phyloP scores from a whole-genome alignment of 2,329 filamentous ascomycete genomes.

The Colletotrichum sp. region DNA sequence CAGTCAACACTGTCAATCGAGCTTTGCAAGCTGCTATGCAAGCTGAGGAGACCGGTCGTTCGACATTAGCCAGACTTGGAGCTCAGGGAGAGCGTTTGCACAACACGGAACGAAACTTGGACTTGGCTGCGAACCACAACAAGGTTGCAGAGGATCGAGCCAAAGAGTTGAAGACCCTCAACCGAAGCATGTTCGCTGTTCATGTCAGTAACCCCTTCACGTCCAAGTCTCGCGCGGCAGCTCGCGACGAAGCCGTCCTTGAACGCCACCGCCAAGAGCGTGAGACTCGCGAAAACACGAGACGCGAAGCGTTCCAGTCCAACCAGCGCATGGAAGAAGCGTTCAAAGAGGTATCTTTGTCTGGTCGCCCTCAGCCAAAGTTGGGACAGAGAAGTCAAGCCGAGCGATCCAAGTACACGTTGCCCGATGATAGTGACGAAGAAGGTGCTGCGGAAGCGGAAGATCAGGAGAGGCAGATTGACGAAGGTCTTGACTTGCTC shows the following conservation, averaged over 20 bases:
- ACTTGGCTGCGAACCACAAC: constrained; percentile 78
- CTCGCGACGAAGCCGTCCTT: constrained; percentile 72
- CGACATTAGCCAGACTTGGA: constrained; percentile 75
- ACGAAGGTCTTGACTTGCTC: no score
- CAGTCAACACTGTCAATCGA: constrained; percentile 38
- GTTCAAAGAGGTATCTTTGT: constrained; percentile 39
- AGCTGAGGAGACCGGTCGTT: constrained; percentile 73
- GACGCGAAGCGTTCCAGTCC: constrained; percentile 24
- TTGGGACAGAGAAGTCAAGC: no score
- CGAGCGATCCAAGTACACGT: constrained; percentile 56
- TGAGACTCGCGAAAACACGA: constrained; percentile 66
- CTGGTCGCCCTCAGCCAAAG: no score
- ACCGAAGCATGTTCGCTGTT: constrained; percentile 89
- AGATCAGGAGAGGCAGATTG: no score
- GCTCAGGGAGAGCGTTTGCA: constrained; percentile 82
- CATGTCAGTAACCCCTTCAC: constrained; percentile 83
- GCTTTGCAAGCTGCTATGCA: constrained; percentile 71
- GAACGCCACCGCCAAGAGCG: constrained; percentile 71
- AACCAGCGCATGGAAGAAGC: constrained; percentile 59
- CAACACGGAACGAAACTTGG: constrained; percentile 83
- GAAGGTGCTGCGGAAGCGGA: no score
- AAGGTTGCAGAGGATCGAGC: constrained; percentile 80
- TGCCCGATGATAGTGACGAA: constrained; percentile 67
- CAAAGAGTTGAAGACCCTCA: constrained; percentile 82
- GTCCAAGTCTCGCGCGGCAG: constrained; percentile 65